Percentiles rank a stretch among this genome's conserved stretches.
These are phyloP conservation scores for Fusarium cyanostomum DNA, from an alignment of 2,329 filamentous ascomycete species.

Conservation along the genomic window DNA sequence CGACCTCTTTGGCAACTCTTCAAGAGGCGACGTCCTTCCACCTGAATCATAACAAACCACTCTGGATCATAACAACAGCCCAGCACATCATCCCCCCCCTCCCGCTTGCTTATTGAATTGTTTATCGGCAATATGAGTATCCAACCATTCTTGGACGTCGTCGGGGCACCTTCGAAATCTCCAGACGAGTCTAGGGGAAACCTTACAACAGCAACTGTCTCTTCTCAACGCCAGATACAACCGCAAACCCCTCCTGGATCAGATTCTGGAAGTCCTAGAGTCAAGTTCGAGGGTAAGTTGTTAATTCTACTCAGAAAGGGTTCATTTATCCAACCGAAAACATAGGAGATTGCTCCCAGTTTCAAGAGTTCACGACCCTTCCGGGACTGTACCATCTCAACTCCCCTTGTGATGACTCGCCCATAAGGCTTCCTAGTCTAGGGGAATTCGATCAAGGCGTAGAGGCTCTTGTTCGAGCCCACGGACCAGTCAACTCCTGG, in stretches of 20 bases:
- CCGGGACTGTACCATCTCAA: conserved; percentile 32
- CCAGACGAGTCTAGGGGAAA: conserved; percentile 3
- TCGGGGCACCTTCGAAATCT: conserved; percentile 11
- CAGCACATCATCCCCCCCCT: conserved; percentile 18
- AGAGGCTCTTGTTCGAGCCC: conserved; percentile 47
- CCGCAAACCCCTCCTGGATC: conserved; percentile 43
- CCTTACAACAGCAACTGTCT: background rate
- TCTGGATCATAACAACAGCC: conserved; percentile 40
- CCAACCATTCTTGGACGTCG: conserved; percentile 35
- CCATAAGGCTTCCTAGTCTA: conserved; percentile 48
- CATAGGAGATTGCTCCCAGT: conserved; percentile 35
- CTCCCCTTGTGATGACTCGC: conserved; percentile 27
- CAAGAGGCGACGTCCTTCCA: conserved; percentile 34
- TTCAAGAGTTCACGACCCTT: conserved; percentile 41
- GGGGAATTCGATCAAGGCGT: conserved; percentile 52
- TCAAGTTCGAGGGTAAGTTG: conserved; percentile 47
- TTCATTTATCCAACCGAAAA: conserved; percentile 6
- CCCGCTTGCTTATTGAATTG: conserved; percentile 10
- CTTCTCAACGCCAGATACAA: conserved; percentile 21
- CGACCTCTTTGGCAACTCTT: conserved; percentile 34
- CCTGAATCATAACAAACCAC: conserved; percentile 44
- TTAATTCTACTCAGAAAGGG: background rate
- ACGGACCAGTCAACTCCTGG: conserved; percentile 44
- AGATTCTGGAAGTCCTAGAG: conserved; percentile 47
- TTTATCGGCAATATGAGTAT: conserved; percentile 30